Percentiles rank a stretch among this genome's conserved stretches.
These are phyloP conservation scores for Monascus ruber DNA, from an alignment of 2,329 filamentous ascomycete species.

Conservation along the genomic window DNA sequence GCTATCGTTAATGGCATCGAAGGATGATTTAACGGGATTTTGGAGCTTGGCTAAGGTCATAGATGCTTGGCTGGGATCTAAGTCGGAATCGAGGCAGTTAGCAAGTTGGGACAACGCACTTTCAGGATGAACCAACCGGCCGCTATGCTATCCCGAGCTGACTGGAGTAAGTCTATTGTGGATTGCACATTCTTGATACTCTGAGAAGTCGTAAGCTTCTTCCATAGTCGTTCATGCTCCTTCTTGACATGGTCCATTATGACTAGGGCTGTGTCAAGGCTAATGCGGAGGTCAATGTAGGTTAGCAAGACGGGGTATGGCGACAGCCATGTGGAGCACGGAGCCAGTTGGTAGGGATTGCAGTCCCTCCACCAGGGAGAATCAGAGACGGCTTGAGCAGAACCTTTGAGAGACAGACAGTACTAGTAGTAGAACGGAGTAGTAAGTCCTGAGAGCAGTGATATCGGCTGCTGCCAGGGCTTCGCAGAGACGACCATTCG, in stretches of 20 bases:
- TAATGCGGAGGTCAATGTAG: background rate
- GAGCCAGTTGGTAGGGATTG: too few relatives aligned
- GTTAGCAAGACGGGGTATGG: slow-evolving; percentile 4
- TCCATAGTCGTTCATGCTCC: slow-evolving; percentile 62
- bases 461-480: background rate
- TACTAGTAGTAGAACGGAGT: too few relatives aligned
- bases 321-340: slow-evolving; percentile 4
- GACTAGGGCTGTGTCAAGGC: too few relatives aligned
- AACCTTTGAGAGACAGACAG: too few relatives aligned
- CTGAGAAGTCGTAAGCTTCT: slow-evolving; percentile 56
- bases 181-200: slow-evolving; percentile 71
- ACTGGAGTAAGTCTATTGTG: slow-evolving; percentile 65
- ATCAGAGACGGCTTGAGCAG: too few relatives aligned
- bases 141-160: slow-evolving; percentile 62
- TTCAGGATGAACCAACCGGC: slow-evolving; percentile 41
- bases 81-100: slow-evolving; percentile 1
- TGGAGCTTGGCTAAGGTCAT: slow-evolving; percentile 74
- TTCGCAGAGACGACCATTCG: background rate
- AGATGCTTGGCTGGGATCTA: slow-evolving; percentile 59
- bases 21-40: slow-evolving; percentile 67
- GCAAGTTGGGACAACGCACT: slow-evolving; percentile 5
- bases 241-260: slow-evolving; percentile 56
- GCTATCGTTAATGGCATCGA: slow-evolving; percentile 69
- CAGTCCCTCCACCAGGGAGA: too few relatives aligned
- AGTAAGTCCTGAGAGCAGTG: too few relatives aligned